Conservation (phyloP, 179 eudicot genomes). For the Camellia oleifera region DNA sequence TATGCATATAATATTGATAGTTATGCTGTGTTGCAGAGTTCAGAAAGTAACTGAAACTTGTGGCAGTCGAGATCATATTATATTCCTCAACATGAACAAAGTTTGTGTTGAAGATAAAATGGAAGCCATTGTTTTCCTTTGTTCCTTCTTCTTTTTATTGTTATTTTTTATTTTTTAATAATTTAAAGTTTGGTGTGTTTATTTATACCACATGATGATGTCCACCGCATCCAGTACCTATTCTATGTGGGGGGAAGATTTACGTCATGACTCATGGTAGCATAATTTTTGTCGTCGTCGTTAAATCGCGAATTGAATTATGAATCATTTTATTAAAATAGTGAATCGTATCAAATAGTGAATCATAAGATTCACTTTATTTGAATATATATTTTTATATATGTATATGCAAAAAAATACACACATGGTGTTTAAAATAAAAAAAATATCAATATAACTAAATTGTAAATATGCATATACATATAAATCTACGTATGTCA, state of each 20-base stretch:
- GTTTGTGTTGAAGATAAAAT: background rate
- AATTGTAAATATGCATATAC: no score
- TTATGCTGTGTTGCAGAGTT: constrained; percentile 1
- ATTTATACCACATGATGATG: background rate
- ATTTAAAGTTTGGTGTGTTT: background rate
- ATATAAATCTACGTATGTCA: no score
- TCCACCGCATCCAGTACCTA: background rate
- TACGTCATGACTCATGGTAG: background rate
- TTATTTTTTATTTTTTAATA: no score
- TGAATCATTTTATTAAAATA: no score
- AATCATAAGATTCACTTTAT: no score
- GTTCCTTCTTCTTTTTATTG: background rate
- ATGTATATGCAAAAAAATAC: no score
- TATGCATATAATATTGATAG: background rate
- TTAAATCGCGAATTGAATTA: no score
- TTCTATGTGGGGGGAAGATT: background rate
- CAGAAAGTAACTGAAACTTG: background rate
- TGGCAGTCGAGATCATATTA: background rate
- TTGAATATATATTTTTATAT: no score
- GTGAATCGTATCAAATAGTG: no score
- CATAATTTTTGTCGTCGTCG: no score
- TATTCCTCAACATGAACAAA: background rate
- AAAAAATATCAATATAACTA: no score
- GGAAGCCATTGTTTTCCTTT: background rate
- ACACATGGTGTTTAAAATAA: no score